Evolutionary conservation across 306 rosid genomes (phyloP).

Genomic region (Astragalus membranaceus): DNA sequence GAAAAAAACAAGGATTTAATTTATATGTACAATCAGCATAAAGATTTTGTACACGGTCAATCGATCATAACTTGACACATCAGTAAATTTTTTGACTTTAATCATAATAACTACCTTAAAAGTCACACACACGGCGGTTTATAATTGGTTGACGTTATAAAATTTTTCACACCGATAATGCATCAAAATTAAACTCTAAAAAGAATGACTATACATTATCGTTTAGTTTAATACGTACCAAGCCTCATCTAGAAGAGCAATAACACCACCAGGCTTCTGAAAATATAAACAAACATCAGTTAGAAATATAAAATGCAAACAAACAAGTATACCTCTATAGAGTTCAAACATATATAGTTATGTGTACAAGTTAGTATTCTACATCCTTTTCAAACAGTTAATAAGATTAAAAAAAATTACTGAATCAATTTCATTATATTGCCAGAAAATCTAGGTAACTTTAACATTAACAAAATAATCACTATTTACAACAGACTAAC

Average conservation of each 20-base stretch:
- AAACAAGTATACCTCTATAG: not conserved
- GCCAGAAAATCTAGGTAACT: not conserved
- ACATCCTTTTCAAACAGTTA: not conserved
- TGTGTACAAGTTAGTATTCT: not conserved
- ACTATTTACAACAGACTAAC: not conserved
- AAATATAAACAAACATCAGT: constrained; percentile 28
- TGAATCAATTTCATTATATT: not conserved
- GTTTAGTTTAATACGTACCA: constrained; percentile 53
- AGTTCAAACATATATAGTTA: not conserved
- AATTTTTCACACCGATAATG: too few relatives aligned
- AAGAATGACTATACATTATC: not conserved
- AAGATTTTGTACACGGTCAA: too few relatives aligned
- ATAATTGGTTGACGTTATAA: too few relatives aligned
- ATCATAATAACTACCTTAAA: too few relatives aligned
- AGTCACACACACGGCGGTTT: too few relatives aligned
- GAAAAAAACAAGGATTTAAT: not conserved
- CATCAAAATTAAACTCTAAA: too few relatives aligned
- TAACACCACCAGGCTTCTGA: constrained; percentile 96
- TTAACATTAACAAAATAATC: not conserved
- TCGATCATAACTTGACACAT: too few relatives aligned
- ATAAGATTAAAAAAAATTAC: not conserved
- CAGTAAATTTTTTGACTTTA: too few relatives aligned
- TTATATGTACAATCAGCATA: too few relatives aligned
- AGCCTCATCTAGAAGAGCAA: constrained; percentile 97
- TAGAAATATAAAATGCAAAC: constrained; percentile 24